Conservation (phyloP, 805 yeast genomes). For the Hanseniaspora vineae region DNA sequence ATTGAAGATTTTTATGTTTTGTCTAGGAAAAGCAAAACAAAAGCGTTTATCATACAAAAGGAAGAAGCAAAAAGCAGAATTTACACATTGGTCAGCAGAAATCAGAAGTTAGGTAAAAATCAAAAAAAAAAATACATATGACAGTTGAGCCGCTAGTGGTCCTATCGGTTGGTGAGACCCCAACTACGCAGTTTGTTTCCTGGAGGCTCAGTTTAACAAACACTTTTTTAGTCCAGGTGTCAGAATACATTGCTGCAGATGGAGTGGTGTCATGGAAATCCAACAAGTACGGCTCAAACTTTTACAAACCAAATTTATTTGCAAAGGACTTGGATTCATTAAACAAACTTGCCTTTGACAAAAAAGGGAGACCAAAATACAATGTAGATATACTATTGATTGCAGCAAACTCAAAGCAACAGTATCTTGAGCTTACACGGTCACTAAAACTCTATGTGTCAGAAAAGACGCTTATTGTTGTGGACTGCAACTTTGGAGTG, state of each 20-base stretch:
- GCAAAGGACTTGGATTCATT: slow-evolving; percentile 14
- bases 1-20: too few species aligned
- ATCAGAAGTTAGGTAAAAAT: neutral
- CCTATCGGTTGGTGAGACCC: slow-evolving; percentile 20
- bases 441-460: slow-evolving; percentile 10
- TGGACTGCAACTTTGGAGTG: slow-evolving; percentile 21
- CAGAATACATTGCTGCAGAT: slow-evolving; percentile 20
- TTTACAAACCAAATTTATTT: slow-evolving; percentile 21
- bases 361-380: slow-evolving; percentile 8
- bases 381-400: slow-evolving; percentile 16
- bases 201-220: slow-evolving; percentile 24
- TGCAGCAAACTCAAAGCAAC: slow-evolving; percentile 17
- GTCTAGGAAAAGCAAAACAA: too few species aligned
- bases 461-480: slow-evolving; percentile 13
- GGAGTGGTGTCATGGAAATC: slow-evolving; percentile 24
- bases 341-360: slow-evolving; percentile 5
- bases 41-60: too few species aligned
- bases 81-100: too few species aligned
- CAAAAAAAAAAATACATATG: neutral
- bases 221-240: slow-evolving; percentile 17
- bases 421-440: slow-evolving; percentile 12
- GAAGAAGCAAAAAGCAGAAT: too few species aligned
- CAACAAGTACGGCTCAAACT: slow-evolving; percentile 20
- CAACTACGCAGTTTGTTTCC: slow-evolving; percentile 20
- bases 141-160: slow-evolving; percentile 1